Base-by-base conservation (phyloP, 192 early-diverging fungal genomes). In the Glomus cerebriforme region DNA sequence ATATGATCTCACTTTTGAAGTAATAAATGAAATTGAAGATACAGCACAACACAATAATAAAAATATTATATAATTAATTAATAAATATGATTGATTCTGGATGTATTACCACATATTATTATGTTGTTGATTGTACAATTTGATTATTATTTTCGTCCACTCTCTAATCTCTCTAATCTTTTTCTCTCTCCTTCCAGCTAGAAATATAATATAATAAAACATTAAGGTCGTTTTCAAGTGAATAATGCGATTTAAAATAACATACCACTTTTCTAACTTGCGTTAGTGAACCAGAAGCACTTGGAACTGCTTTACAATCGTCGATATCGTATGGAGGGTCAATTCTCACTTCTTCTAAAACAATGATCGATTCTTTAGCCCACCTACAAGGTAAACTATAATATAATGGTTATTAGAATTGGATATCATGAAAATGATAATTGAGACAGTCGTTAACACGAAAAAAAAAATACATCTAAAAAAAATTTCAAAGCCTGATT, bases 271-370 rank as follows among this genome's bases (percentile, higher is more conserved):
- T 94, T 77, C 89, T 92, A 35, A 95, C 93, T 47, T 92, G 86
- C 24, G 90, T 88, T 58, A 95, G 80, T 24, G 89, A 86, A 13
- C 84, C 84, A 24, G 90, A 80, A 31, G 91, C 84, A 29, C 87
- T 83, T 2, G 80, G 72, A 78, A 84, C 88, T 39, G 87, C 89
- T 70, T 91, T 89, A 78, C 93, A 93, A 78, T 88, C 88, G 7
- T 93, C 91, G 7, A 89, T 84, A 60, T 86, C 82, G 77, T 95
- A 95, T 3, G 94, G 94, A 32, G 94, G 88, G 19, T 88, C 85
- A 65, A 95, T 92, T 17, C 90, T 81, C 26, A 95, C 90, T 79
- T 95, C 93, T 80, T 95, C 94, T 84, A 95, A 84, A 6, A 95
- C 93, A 10, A 95, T 83, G 80, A 95, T 95, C 34, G 85, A 85